A percentile compares a stretch with the other conserved stretches of the same genome.
Conservation (phyloP, 2,329 filamentous ascomycete genomes). For the Aspergillus niger region DNA sequence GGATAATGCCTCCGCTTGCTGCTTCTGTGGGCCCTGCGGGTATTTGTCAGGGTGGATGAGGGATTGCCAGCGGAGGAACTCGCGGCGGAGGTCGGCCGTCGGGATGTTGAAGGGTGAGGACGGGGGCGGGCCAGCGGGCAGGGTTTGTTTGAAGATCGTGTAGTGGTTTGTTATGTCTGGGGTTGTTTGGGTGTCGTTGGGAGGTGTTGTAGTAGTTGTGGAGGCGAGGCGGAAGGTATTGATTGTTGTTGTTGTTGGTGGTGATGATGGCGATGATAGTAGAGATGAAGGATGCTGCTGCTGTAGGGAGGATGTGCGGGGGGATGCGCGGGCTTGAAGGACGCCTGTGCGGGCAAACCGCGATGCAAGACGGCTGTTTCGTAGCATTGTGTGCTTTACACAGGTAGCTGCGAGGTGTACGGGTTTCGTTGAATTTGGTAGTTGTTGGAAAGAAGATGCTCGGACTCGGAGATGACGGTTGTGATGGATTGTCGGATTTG, state of each 20-base stretch:
- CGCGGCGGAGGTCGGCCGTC: slow-evolving; percentile 68
- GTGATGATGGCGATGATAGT: neutral
- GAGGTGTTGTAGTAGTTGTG: neutral
- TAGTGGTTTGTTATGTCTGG: slow-evolving; percentile 67
- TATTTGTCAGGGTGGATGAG: slow-evolving; percentile 54
- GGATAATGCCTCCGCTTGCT: slow-evolving; percentile 73
- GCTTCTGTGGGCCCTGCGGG: slow-evolving; percentile 49
- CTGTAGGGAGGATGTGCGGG: neutral
- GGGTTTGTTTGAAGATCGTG: slow-evolving; percentile 79
- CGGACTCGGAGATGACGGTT: neutral
- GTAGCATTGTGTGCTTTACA: neutral
- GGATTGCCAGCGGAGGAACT: slow-evolving; percentile 82
- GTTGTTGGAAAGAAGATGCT: neutral
- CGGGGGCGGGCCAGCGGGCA: slow-evolving; percentile 78
- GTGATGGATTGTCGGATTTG: neutral
- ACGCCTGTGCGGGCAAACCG: neutral
- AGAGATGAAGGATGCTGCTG: neutral
- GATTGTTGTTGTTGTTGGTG: neutral
- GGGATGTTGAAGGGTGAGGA: slow-evolving; percentile 74
- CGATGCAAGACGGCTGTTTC: neutral
- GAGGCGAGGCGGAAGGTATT: slow-evolving; percentile 23
- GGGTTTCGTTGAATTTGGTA: neutral
- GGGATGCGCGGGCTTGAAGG: neutral
- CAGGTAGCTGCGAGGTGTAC: neutral
- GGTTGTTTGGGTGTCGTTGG: slow-evolving; percentile 13